Percentiles rank a stretch among this genome's conserved stretches.
Conservation (phyloP, 2,329 filamentous ascomycete species). For the Cryphonectria carpinicola region DNA sequence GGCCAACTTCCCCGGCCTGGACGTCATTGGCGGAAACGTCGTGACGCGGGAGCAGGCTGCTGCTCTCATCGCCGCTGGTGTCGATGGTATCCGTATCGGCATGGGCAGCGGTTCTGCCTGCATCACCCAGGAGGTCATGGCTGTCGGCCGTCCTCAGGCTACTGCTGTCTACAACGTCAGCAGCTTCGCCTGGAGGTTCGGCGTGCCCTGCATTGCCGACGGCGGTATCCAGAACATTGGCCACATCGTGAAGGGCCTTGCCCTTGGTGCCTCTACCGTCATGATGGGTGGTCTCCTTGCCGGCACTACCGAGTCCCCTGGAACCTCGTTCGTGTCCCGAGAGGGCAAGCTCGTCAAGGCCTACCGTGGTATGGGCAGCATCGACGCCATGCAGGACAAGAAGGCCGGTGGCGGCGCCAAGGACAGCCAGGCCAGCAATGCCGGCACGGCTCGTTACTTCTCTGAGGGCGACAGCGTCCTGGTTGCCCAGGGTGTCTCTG, state of each 20-base stretch:
- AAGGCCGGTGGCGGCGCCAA: slow-evolving; percentile 79
- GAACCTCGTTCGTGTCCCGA: slow-evolving; percentile 92
- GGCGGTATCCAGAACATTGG: slow-evolving; percentile 98
- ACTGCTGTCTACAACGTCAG: slow-evolving; percentile 90
- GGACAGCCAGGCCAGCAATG: slow-evolving; percentile 81
- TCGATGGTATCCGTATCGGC: slow-evolving; percentile 94
- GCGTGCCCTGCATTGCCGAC: slow-evolving; percentile 96
- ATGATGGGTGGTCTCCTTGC: slow-evolving; percentile 99
- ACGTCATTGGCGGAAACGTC: slow-evolving; percentile 98
- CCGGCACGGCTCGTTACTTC: slow-evolving; percentile 97
- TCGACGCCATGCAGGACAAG: slow-evolving; percentile 99
- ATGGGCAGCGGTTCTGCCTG: slow-evolving; percentile 99
- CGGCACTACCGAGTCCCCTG: slow-evolving; percentile 95
- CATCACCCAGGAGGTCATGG: slow-evolving; percentile 99
- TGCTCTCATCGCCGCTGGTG: slow-evolving; percentile 86
- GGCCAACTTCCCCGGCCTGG: slow-evolving; percentile 78
- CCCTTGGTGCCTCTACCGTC: slow-evolving; percentile 90
- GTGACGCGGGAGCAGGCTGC: slow-evolving; percentile 97
- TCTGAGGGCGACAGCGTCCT: slow-evolving; percentile 94
- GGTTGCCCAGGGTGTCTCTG: slow-evolving; percentile 95
- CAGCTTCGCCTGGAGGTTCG: slow-evolving; percentile 87
- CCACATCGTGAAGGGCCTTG: slow-evolving; percentile 97
- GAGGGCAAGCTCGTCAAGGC: slow-evolving; percentile 99
- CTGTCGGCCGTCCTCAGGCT: slow-evolving; percentile 93
- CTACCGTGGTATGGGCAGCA: slow-evolving; percentile 98